A percentile compares a stretch with the other conserved stretches of the same genome.
Evolutionary conservation across 1,139 yeast species (phyloP).

Genomic region (Blastobotrys petasosporus): DNA sequence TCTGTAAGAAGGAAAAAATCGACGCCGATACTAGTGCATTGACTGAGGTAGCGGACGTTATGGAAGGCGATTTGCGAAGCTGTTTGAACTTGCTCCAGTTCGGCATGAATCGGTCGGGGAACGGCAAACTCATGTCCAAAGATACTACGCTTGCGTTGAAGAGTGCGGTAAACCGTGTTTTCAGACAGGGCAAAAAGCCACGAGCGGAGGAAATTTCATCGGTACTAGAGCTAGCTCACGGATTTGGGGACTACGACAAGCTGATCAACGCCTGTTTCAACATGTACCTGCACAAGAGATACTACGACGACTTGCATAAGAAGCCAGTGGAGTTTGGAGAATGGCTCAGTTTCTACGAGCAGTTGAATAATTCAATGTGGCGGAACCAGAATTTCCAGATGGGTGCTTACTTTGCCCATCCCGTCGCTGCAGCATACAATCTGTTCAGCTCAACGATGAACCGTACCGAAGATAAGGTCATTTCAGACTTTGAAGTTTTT

Average conservation of each 20-base stretch:
- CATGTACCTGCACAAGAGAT: slow-evolving; percentile 48
- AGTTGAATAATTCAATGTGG: slow-evolving; percentile 40
- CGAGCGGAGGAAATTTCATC: slow-evolving; percentile 45
- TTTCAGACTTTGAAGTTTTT: slow-evolving; percentile 41
- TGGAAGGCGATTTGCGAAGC: slow-evolving; percentile 82
- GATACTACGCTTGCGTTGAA: slow-evolving; percentile 23
- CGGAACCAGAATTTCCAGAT: slow-evolving; percentile 44
- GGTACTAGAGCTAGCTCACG: slow-evolving; percentile 41
- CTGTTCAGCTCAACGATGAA: slow-evolving; percentile 57
- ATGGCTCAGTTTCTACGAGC: slow-evolving; percentile 71
- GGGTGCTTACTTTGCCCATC: slow-evolving; percentile 49
- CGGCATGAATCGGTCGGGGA: slow-evolving; percentile 31
- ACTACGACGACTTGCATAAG: slow-evolving; percentile 58
- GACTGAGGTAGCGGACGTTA: slow-evolving; percentile 55
- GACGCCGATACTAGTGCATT: slow-evolving; percentile 37
- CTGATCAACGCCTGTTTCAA: slow-evolving; percentile 68
- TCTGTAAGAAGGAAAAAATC: slow-evolving; percentile 46
- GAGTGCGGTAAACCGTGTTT: slow-evolving; percentile 26
- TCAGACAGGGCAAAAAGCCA: slow-evolving; percentile 39
- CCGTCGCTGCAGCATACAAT: slow-evolving; percentile 59
- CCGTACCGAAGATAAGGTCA: slow-evolving; percentile 32
- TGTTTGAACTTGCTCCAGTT: slow-evolving; percentile 83
- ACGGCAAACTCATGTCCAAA: slow-evolving; percentile 18
- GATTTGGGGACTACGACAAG: slow-evolving; percentile 51
- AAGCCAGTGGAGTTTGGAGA: slow-evolving; percentile 66